A percentile compares a stretch with the other conserved stretches of the same genome.
Evolutionary conservation across 2,329 filamentous ascomycete species (phyloP).

Genomic region (Penicillium frequentans): DNA sequence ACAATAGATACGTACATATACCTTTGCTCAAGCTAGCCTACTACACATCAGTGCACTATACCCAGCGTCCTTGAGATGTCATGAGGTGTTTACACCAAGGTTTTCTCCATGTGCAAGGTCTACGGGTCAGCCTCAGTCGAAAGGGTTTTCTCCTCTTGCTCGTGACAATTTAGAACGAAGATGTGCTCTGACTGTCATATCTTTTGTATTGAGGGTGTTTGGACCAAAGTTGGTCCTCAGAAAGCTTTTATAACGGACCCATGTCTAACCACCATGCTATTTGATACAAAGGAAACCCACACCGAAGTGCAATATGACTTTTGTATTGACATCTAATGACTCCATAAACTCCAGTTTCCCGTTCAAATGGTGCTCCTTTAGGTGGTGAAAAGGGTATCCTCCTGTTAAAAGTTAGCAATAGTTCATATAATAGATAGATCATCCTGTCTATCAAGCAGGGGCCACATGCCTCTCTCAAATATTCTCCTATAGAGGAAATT

Average conservation of each 20-base stretch:
- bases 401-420: slow-evolving; percentile 35
- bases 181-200: neutral
- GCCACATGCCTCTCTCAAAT: slow-evolving; percentile 70
- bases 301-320: slow-evolving; percentile 9
- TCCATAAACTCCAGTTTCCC: slow-evolving; percentile 30
- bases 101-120: too few species aligned
- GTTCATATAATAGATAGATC: neutral
- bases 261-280: neutral
- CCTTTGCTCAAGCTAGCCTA: neutral
- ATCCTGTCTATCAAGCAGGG: neutral
- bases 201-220: neutral
- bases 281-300: neutral
- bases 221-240: neutral
- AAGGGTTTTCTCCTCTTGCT: neutral
- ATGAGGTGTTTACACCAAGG: too few species aligned
- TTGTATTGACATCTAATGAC: slow-evolving; percentile 14
- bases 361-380: slow-evolving; percentile 27
- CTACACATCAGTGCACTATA: too few species aligned
- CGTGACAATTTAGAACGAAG: neutral
- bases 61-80: too few species aligned
- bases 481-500: slow-evolving; percentile 66
- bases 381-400: slow-evolving; percentile 64
- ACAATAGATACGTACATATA: neutral
- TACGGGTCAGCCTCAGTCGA: too few species aligned
- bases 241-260: neutral